A percentile compares a stretch with the other conserved stretches of the same genome.
Conservation (phyloP, 1,284 basidiomycete species). For the Phaffia rhodozyma region DNA sequence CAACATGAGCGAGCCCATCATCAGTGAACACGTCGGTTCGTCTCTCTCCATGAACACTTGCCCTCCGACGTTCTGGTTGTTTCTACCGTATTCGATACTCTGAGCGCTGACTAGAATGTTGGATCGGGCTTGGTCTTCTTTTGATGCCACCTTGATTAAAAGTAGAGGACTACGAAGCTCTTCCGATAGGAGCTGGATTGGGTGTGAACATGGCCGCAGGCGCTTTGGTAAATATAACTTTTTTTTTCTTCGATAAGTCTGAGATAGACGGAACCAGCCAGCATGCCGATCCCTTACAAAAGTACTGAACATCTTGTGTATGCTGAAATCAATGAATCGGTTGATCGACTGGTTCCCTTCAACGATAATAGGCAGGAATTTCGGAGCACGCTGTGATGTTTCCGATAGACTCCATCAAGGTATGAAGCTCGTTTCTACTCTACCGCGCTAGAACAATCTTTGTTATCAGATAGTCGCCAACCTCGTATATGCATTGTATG, state of each 20-base stretch:
- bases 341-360: constrained; percentile 8
- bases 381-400: constrained; percentile 99
- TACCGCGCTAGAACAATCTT: not conserved
- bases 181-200: constrained; percentile 14
- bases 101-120: no score
- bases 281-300: not conserved
- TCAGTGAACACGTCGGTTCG: no score
- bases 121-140: no score
- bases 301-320: not conserved
- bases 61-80: no score
- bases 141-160: no score
- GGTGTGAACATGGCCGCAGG: constrained; percentile 93
- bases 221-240: constrained; percentile 57
- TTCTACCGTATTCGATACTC: no score
- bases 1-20: no score
- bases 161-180: constrained; percentile 13
- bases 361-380: constrained; percentile 68
- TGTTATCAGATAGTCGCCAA: not conserved
- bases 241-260: not conserved
- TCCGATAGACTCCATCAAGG: constrained; percentile 96
- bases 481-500: not conserved
- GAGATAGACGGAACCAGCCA: not conserved
- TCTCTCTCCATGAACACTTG: no score
- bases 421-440: constrained; percentile 34
- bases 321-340: not conserved